A percentile compares a stretch with the other conserved stretches of the same genome.
These are phyloP conservation scores for Funneliformis caledonium DNA, from an alignment of 371 early-diverging fungal genomes.

Conservation along the genomic window DNA sequence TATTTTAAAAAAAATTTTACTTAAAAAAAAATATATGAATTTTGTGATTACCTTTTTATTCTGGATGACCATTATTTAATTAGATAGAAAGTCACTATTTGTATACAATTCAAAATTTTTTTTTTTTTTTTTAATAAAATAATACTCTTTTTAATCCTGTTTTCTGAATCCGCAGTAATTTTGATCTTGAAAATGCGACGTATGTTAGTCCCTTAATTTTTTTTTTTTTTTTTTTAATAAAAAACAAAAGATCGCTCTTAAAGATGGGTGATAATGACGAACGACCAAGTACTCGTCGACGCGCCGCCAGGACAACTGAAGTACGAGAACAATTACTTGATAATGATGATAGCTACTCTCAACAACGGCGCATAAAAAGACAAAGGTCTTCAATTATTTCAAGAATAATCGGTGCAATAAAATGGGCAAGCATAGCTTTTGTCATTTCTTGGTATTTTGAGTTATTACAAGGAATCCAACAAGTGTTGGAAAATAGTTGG, in stretches of 20 bases:
- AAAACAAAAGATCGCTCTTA: background rate
- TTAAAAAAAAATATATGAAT: too few relatives aligned
- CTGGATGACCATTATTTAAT: too few relatives aligned
- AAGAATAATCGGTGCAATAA: slow-evolving; percentile 6
- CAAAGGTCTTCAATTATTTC: background rate
- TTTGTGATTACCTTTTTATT: too few relatives aligned
- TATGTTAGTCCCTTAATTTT: too few relatives aligned
- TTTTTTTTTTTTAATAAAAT: too few relatives aligned
- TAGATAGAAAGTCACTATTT: too few relatives aligned
- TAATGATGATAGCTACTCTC: background rate
- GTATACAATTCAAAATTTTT: too few relatives aligned
- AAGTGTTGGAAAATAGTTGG: background rate
- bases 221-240: too few relatives aligned
- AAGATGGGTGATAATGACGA: background rate
- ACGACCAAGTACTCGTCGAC: background rate
- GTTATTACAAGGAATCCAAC: background rate
- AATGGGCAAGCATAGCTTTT: background rate
- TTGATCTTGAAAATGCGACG: too few relatives aligned
- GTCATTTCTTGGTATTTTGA: slow-evolving; percentile 14
- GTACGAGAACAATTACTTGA: background rate
- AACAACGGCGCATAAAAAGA: background rate
- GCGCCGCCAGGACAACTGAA: background rate
- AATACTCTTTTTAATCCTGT: too few relatives aligned
- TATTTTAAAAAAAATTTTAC: too few relatives aligned
- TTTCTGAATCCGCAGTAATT: too few relatives aligned